phyloP scores from a whole-genome alignment of 345 rosid species.

The Eutrema yunnanense region DNA sequence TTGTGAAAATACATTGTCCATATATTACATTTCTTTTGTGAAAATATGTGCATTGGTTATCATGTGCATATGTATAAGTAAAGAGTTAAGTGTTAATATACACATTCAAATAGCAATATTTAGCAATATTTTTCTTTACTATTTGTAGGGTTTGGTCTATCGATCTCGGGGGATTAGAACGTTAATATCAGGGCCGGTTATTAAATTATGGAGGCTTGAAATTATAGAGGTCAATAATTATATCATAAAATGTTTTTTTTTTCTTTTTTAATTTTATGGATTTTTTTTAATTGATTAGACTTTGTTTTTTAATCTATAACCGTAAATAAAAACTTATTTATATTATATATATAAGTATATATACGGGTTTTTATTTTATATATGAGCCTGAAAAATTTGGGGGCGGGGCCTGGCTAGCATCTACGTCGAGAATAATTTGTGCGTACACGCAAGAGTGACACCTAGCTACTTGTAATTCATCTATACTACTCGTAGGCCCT shows the following conservation, averaged over 20 bases:
- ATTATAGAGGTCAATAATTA: no score
- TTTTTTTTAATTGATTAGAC: no score
- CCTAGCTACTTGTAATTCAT: background rate
- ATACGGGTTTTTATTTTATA: no score
- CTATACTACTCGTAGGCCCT: constrained; percentile 11
- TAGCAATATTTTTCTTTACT: constrained; percentile 4
- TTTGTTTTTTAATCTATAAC: no score
- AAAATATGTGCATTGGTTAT: background rate
- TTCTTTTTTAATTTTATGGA: no score
- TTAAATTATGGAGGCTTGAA: no score
- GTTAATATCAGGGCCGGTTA: no score
- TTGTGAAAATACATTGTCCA: background rate
- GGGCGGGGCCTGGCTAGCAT: background rate
- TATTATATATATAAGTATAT: no score
- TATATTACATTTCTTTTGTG: background rate
- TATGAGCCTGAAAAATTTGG: no score
- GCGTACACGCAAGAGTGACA: constrained; percentile 33
- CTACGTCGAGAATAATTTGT: constrained; percentile 26
- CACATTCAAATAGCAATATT: background rate
- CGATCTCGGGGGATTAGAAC: background rate
- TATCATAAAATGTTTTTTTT: no score
- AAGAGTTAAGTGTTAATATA: background rate
- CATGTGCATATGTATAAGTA: background rate
- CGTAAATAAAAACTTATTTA: no score
- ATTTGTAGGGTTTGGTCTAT: constrained; percentile 13